Evolutionary conservation across 805 yeast genomes (phyloP).

Genomic region (Saccharomycopsis oosterbeekiorum): DNA sequence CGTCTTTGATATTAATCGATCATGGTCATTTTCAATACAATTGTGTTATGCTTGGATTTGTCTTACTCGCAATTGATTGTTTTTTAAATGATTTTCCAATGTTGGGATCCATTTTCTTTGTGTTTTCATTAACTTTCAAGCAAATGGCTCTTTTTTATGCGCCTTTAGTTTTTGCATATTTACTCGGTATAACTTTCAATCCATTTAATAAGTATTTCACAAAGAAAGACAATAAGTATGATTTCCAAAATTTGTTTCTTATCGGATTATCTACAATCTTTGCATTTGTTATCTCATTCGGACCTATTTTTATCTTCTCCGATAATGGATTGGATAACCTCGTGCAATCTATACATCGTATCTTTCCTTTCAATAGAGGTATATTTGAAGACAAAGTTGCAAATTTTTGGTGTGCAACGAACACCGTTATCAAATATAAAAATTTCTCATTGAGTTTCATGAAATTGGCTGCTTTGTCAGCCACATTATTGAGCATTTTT

Average conservation of each 20-base stretch:
- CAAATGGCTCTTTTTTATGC: constrained; percentile 95
- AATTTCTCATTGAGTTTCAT: constrained; percentile 46
- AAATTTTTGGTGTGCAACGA: constrained; percentile 94
- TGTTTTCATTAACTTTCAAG: constrained; percentile 71
- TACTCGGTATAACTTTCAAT: constrained; percentile 31
- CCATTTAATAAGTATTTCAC: constrained; percentile 18
- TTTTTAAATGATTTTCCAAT: constrained; percentile 54
- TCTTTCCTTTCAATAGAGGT: constrained; percentile 90
- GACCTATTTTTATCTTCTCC: constrained; percentile 50
- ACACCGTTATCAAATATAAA: constrained; percentile 64
- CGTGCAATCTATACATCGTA: constrained; percentile 51
- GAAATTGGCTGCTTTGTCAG: constrained; percentile 43
- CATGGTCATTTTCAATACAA: constrained; percentile 98
- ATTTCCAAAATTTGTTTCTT: constrained; percentile 46
- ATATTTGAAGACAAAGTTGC: constrained; percentile 96
- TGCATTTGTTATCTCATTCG: constrained; percentile 41
- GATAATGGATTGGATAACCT: constrained; percentile 25
- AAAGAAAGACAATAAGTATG: constrained; percentile 24
- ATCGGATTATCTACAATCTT: constrained; percentile 56
- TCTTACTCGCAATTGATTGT: constrained; percentile 57
- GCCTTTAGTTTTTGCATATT: constrained; percentile 75
- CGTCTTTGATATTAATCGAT: constrained; percentile 73
- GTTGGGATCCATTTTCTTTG: constrained; percentile 68
- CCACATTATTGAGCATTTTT: constrained; percentile 42
- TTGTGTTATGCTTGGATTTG: constrained; percentile 85